Base-by-base conservation (phyloP, 495 filamentous ascomycete species). In the Lentithecium fluviatile region DNA sequence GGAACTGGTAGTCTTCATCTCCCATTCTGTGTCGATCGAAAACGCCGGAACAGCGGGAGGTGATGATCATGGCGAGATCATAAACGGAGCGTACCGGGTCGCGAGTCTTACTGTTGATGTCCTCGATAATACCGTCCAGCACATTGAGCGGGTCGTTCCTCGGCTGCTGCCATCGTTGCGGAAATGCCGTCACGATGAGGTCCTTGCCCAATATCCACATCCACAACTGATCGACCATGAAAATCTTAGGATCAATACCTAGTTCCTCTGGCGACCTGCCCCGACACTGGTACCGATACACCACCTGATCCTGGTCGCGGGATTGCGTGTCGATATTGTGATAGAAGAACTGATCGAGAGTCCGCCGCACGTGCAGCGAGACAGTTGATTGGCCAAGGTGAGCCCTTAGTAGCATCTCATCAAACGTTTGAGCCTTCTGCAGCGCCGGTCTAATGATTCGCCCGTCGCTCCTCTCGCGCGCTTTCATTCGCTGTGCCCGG, bases 211-310 rank as follows among this genome's bases (percentile, higher is more conserved):
- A 67, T 20, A 88, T 76, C 83, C 84, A 88, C 72, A 88, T 80
- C 85, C 85, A 89, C 6, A 88, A 73, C 66, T 88, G 85, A 65
- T 88, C 86, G 4, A 89, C 86, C 85, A 88, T 89, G 67, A 88
- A 85, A 10, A 89, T 81, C 62, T 88, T 88, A 1, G 79, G 79
- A 48, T 86, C 83, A 8, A 62, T 24, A 21, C 42, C 50, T 21
- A 3, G 20, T 2, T 58, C 45, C n/a, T 74, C 65, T 60, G 7
- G 59, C 67, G 6, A 19, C 13, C 6, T 73, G 69, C 3, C 74
- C 76, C 58, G 75, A 71, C 60, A 78, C 36, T 66, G 81, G 65
- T 87, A 88, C 4, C 86, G 79, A 62, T 83, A 88, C 2, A 89
- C 85, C 4, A 89, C 85, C 69, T 89, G 86, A 63, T 88, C 85